These are phyloP conservation scores for Rosa lucieae DNA, from an alignment of 306 rosid genomes.

Conservation along the genomic window DNA sequence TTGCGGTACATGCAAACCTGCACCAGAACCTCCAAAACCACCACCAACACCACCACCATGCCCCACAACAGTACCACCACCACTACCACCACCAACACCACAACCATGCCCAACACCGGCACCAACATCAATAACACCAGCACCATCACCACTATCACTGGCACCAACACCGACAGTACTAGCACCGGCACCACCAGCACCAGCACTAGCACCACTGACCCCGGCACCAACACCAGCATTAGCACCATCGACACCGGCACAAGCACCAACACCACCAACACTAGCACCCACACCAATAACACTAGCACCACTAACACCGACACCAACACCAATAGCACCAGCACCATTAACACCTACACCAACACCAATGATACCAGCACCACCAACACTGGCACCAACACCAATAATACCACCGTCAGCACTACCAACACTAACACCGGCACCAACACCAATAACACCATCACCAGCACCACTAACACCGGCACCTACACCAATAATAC, in stretches of 20 bases:
- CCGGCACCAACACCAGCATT: not conserved
- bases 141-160: not conserved
- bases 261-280: not conserved
- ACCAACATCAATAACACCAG: not conserved
- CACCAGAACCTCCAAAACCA: not conserved
- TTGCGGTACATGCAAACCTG: slow-evolving; percentile 30
- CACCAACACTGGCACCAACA: not conserved
- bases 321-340: not conserved
- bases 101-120: not conserved
- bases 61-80: not conserved
- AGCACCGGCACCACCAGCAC: not conserved
- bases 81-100: not conserved
- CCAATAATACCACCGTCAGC: not conserved
- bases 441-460: not conserved
- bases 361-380: not conserved
- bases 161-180: not conserved
- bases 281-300: not conserved
- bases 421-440: not conserved
- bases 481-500: not conserved
- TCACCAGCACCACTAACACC: not conserved
- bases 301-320: not conserved
- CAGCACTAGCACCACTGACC: not conserved
- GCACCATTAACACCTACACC: not conserved
- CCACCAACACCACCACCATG: not conserved
- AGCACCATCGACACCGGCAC: not conserved